Percentiles rank a stretch among this genome's conserved stretches.
Evolutionary conservation across 2,329 filamentous ascomycete genomes (phyloP).

Genomic region (Fusarium camptoceras): DNA sequence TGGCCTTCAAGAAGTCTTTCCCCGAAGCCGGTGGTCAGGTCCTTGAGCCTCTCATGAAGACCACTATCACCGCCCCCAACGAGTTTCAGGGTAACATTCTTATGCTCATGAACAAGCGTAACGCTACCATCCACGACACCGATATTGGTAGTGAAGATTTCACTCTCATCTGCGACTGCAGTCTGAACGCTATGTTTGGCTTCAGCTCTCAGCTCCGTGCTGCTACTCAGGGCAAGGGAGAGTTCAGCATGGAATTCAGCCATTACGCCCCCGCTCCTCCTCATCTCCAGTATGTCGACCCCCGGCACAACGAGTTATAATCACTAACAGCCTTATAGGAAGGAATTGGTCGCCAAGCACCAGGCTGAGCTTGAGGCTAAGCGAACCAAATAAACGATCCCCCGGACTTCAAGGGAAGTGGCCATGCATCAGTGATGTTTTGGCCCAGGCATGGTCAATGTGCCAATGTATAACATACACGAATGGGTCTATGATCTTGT

Average conservation of each 20-base stretch:
- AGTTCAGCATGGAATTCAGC: constrained; percentile 99
- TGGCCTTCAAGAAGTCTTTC: constrained; percentile 97
- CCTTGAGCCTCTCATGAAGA: constrained; percentile 98
- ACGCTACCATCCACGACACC: constrained; percentile 93
- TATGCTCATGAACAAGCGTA: constrained; percentile 95
- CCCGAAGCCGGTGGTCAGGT: constrained; percentile 82
- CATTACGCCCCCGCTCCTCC: constrained; percentile 90
- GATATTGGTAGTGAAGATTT: constrained; percentile 96
- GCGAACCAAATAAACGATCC: constrained; percentile 60
- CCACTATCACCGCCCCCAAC: constrained; percentile 91
- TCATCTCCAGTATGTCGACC: constrained; percentile 81
- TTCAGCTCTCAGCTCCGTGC: constrained; percentile 92
- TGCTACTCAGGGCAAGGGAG: constrained; percentile 96
- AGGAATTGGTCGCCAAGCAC: constrained; percentile 69
- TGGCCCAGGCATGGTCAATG: constrained; percentile 13
- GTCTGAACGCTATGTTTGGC: constrained; percentile 96
- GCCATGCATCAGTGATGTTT: constrained; percentile 12
- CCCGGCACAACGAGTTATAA: not conserved
- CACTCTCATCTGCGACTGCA: constrained; percentile 90
- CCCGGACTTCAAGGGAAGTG: constrained; percentile 1
- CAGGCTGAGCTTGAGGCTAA: constrained; percentile 69
- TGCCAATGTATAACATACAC: constrained; percentile 42
- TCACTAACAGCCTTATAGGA: constrained; percentile 54
- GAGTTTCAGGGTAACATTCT: constrained; percentile 99
- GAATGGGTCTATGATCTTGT: constrained; percentile 44